Conservation (phyloP, 257 asterid genomes). For the Fraxinus pennsylvanica region DNA sequence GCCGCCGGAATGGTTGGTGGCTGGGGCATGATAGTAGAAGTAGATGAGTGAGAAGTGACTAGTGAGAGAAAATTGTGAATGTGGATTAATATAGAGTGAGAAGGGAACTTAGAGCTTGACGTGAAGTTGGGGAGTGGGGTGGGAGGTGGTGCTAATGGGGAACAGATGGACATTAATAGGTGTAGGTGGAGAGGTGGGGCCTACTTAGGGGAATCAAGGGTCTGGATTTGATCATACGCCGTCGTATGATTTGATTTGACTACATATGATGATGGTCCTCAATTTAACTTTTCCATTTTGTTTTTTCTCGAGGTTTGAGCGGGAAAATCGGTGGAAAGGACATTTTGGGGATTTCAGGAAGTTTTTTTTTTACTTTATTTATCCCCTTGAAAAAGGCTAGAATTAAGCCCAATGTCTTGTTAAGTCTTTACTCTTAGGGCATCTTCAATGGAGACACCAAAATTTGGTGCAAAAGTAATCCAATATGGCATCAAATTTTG, state of each 20-base stretch:
- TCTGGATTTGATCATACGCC: constrained; percentile 26
- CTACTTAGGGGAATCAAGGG: constrained; percentile 23
- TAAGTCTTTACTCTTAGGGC: no score
- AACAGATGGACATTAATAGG: constrained; percentile 52
- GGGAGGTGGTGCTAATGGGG: constrained; percentile 43
- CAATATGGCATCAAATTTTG: no score
- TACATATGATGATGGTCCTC: neutral
- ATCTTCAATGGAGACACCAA: no score
- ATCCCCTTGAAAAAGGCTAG: no score
- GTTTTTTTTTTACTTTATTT: no score
- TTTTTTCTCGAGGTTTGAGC: no score
- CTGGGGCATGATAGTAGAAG: constrained; percentile 28
- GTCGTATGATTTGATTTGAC: constrained; percentile 20
- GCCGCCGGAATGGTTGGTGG: constrained; percentile 16
- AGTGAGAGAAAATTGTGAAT: constrained; percentile 12
- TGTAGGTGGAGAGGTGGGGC: constrained; percentile 50
- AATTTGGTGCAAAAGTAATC: no score
- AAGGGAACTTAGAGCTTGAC: neutral
- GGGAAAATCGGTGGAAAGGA: constrained; percentile 34
- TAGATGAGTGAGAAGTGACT: neutral
- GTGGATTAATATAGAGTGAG: constrained; percentile 26
- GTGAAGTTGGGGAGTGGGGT: constrained; percentile 9
- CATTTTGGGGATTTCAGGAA: constrained; percentile 27
- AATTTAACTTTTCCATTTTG: neutral
- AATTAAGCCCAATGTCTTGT: no score